phyloP scores from a whole-genome alignment of 169 alveolate genomes.

The Cryptosporidium sp. region DNA sequence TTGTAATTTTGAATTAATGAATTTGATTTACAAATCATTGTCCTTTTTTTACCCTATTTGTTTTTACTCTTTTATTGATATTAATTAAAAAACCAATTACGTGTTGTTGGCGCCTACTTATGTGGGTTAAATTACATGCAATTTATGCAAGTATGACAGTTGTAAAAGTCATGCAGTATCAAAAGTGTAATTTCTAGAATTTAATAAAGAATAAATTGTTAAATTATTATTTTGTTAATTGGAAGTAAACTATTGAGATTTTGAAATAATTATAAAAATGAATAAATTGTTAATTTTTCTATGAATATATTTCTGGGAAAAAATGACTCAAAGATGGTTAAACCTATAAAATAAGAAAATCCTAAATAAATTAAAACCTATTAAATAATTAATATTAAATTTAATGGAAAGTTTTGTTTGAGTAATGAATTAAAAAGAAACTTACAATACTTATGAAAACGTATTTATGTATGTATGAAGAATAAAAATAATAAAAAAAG shows the following conservation, averaged over 20 bases:
- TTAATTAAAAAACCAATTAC: not conserved
- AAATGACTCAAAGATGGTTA: not conserved
- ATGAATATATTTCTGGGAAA: not conserved
- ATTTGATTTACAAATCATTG: not conserved
- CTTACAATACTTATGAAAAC: too few species aligned
- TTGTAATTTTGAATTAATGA: not conserved
- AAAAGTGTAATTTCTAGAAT: not conserved
- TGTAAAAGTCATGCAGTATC: not conserved
- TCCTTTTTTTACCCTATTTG: not conserved
- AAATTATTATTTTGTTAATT: too few species aligned
- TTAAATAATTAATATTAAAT: too few species aligned
- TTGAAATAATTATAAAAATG: too few species aligned
- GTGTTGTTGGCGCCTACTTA: not conserved
- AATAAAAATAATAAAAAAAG: not conserved
- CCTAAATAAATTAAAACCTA: not conserved
- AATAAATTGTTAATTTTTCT: too few species aligned
- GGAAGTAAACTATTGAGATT: too few species aligned
- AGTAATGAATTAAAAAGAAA: not conserved
- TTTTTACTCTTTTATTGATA: not conserved
- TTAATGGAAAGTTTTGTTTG: not conserved
- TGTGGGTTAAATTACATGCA: slow-evolving; percentile 1
- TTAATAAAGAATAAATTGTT: too few species aligned
- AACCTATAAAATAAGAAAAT: slow-evolving; percentile 8
- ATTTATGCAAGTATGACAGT: slow-evolving; percentile 3
- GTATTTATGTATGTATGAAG: not conserved